A percentile compares a stretch with the other conserved stretches of the same genome.
phyloP scores from a whole-genome alignment of 177 flowering plant species.

The Vitis hybrid region DNA sequence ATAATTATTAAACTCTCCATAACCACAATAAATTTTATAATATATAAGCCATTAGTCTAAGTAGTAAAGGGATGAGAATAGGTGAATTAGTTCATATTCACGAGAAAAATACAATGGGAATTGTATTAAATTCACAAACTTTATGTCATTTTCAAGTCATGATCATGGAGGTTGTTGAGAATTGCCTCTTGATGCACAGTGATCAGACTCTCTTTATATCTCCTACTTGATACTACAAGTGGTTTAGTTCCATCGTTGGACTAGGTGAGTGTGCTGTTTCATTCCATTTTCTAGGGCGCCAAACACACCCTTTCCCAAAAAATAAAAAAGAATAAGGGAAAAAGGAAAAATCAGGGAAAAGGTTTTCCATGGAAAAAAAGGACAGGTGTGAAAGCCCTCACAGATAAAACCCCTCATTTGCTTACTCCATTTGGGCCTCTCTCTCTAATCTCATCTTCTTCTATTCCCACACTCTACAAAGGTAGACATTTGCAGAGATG shows the following conservation, averaged over 20 bases:
- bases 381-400: conserved; percentile 34
- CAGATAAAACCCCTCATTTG: conserved; percentile 37
- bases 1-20: no score
- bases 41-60: no score
- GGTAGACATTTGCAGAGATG: conserved; percentile 11
- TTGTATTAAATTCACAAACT: no score
- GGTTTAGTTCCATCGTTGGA: neutral
- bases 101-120: no score
- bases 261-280: conserved; percentile 24
- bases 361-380: conserved; percentile 21
- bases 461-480: conserved; percentile 5
- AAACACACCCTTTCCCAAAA: conserved; percentile 8
- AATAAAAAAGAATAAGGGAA: neutral
- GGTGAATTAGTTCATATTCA: no score
- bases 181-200: neutral
- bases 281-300: conserved; percentile 25
- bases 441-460: conserved; percentile 7
- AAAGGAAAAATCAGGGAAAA: conserved; percentile 5
- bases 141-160: no score
- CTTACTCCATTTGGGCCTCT: conserved; percentile 19
- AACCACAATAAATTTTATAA: no score
- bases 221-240: neutral
- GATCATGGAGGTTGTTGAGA: neutral
- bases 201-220: neutral
- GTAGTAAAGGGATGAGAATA: no score